Conservation (phyloP, 768 basidiomycete species). For the Auricularia sp. region DNA sequence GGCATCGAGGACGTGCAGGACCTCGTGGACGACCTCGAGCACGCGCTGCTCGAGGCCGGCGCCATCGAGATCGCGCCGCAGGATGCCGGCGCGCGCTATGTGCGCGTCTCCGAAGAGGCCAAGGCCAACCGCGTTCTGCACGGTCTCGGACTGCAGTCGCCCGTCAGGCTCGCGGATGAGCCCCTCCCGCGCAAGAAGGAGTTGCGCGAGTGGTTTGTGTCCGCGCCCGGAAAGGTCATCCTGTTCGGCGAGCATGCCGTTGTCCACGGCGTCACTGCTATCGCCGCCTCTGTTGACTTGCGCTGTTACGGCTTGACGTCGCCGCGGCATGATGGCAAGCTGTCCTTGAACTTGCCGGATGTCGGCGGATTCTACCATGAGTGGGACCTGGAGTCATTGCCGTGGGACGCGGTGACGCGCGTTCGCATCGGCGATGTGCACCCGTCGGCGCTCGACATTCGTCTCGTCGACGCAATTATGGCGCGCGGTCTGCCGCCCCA, state of each 20-base stretch:
- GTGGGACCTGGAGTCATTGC: slow-evolving; percentile 67
- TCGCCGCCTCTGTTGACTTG: slow-evolving; percentile 90
- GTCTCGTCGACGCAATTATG: slow-evolving; percentile 63
- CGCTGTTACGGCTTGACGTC: slow-evolving; percentile 84
- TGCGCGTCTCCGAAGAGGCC: slow-evolving; percentile 16
- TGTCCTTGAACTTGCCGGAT: slow-evolving; percentile 72
- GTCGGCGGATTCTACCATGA: slow-evolving; percentile 66
- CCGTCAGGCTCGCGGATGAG: slow-evolving; percentile 11
- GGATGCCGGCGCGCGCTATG: slow-evolving; percentile 40
- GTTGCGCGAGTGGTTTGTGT: slow-evolving; percentile 70
- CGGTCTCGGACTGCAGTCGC: slow-evolving; percentile 42
- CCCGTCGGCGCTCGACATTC: slow-evolving; percentile 59
- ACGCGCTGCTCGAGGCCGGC: slow-evolving; percentile 83
- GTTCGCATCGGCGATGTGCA: slow-evolving; percentile 41
- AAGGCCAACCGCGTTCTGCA: slow-evolving; percentile 40
- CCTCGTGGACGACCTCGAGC: slow-evolving; percentile 89
- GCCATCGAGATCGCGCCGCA: slow-evolving; percentile 57
- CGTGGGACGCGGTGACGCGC: slow-evolving; percentile 65
- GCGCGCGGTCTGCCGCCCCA: slow-evolving; percentile 27
- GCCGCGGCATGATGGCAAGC: slow-evolving; percentile 59
- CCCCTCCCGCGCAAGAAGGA: slow-evolving; percentile 13
- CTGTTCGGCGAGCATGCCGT: slow-evolving; percentile 98
- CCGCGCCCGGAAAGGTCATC: slow-evolving; percentile 96
- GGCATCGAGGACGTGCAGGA: slow-evolving; percentile 95
- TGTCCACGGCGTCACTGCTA: slow-evolving; percentile 93